A percentile compares a stretch with the other conserved stretches of the same genome.
These are phyloP conservation scores for Vicia villosa DNA, from an alignment of 306 rosid genomes.

Conservation along the genomic window DNA sequence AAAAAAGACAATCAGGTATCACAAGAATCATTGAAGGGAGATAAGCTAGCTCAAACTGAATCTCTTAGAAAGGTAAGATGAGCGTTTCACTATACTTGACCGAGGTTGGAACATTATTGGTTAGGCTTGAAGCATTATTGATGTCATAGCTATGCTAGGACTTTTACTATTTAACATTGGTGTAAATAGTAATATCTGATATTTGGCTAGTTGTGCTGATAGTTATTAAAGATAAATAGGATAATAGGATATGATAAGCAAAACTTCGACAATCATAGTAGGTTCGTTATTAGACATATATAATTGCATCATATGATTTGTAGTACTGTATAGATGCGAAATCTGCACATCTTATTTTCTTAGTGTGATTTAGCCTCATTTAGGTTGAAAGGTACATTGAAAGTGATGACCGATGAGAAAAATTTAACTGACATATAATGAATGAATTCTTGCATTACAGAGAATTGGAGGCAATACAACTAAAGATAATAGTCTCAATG, in stretches of 20 bases:
- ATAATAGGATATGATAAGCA: not conserved
- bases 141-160: slow-evolving; percentile 22
- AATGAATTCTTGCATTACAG: slow-evolving; percentile 49
- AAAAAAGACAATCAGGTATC: slow-evolving; percentile 37
- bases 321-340: not conserved
- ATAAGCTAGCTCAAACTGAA: slow-evolving; percentile 42
- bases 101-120: slow-evolving; percentile 17
- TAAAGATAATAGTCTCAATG: slow-evolving; percentile 45
- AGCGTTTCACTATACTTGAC: not conserved
- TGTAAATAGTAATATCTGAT: slow-evolving; percentile 16
- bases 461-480: slow-evolving; percentile 51
- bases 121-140: slow-evolving; percentile 19
- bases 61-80: slow-evolving; percentile 72
- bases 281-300: slow-evolving; percentile 19
- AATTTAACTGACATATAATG: slow-evolving; percentile 32
- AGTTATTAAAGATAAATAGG: slow-evolving; percentile 10
- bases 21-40: slow-evolving; percentile 46
- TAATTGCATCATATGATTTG: slow-evolving; percentile 14
- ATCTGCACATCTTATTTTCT: slow-evolving; percentile 25
- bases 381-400: slow-evolving; percentile 26
- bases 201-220: slow-evolving; percentile 24
- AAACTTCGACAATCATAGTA: slow-evolving; percentile 22
- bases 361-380: slow-evolving; percentile 4
- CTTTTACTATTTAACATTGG: slow-evolving; percentile 12
- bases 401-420: slow-evolving; percentile 37